These are phyloP conservation scores for Hypericum androsaemum DNA, from an alignment of 345 rosid species.

Conservation along the genomic window DNA sequence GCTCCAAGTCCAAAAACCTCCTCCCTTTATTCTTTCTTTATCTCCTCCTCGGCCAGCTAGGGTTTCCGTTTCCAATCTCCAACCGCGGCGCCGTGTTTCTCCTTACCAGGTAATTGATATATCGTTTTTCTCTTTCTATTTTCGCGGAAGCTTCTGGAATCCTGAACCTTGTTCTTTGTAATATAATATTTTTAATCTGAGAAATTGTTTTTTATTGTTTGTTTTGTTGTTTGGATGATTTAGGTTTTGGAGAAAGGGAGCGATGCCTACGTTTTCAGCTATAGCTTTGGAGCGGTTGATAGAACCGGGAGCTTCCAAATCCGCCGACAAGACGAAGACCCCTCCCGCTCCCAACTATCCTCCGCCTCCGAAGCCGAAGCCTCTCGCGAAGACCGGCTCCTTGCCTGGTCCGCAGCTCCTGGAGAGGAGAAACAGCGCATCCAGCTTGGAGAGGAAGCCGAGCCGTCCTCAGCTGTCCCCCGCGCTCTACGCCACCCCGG, in stretches of 20 bases:
- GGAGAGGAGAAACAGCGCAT: constrained; percentile 29
- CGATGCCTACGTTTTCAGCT: constrained; percentile 71
- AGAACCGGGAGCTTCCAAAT: constrained; percentile 44
- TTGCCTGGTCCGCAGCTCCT: constrained; percentile 8
- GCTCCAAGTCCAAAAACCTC: too few relatives aligned
- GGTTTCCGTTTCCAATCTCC: too few relatives aligned
- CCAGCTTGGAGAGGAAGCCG: constrained; percentile 30
- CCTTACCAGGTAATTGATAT: too few relatives aligned
- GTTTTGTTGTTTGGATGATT: neutral
- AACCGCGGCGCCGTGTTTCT: too few relatives aligned
- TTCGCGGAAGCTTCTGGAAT: too few relatives aligned
- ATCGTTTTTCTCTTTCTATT: too few relatives aligned
- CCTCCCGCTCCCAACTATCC: constrained; percentile 13
- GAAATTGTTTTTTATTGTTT: constrained; percentile 2
- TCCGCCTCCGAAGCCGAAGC: constrained; percentile 3
- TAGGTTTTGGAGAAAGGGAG: constrained; percentile 31
- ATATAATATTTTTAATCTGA: neutral
- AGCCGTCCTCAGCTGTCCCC: constrained; percentile 57
- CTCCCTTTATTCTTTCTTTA: too few relatives aligned
- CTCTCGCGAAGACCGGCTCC: constrained; percentile 8
- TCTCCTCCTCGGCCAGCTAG: too few relatives aligned
- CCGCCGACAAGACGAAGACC: constrained; percentile 29
- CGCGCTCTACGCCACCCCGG: constrained; percentile 67
- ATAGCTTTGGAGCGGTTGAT: constrained; percentile 55
- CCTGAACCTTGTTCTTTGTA: too few relatives aligned